phyloP scores from a whole-genome alignment of 139 green algal genomes.

The Raphidocelis subcapitata region DNA sequence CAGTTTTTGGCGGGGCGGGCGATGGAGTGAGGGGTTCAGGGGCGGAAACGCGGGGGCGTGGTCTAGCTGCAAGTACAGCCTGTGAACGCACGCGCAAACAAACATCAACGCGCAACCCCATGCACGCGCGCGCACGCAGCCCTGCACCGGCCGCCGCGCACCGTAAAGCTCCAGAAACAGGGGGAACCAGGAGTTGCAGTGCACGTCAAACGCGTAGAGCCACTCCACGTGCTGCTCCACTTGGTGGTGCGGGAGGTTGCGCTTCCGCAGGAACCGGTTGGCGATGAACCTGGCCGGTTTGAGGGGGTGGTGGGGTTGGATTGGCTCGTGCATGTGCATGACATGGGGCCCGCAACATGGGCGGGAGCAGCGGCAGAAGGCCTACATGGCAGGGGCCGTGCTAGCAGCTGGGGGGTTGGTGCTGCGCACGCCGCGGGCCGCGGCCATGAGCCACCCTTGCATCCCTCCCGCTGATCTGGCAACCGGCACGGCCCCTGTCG shows the following conservation, averaged over 20 bases:
- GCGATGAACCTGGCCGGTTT: conserved; percentile 76
- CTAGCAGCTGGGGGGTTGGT: neutral
- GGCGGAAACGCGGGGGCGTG: neutral
- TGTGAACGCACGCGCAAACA: neutral
- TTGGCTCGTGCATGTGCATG: neutral
- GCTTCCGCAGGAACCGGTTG: conserved; percentile 79
- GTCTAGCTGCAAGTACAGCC: neutral
- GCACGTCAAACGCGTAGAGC: conserved; percentile 98
- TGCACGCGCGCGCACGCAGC: no score
- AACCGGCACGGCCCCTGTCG: no score
- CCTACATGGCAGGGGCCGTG: neutral
- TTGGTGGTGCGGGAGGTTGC: conserved; percentile 64
- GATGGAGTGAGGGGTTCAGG: no score
- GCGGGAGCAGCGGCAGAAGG: no score
- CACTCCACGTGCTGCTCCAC: conserved; percentile 92
- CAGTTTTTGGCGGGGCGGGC: no score
- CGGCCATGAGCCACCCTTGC: no score
- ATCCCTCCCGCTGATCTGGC: no score
- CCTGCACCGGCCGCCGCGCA: conserved; percentile 32
- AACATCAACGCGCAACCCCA: neutral
- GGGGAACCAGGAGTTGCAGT: conserved; percentile 98
- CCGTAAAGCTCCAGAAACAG: conserved; percentile 87
- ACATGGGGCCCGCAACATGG: no score
- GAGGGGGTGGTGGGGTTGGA: no score
- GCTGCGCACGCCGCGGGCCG: no score